Evolutionary conservation across 2,329 filamentous ascomycete genomes (phyloP).

Genomic region (Tolypocladium pustulatum): DNA sequence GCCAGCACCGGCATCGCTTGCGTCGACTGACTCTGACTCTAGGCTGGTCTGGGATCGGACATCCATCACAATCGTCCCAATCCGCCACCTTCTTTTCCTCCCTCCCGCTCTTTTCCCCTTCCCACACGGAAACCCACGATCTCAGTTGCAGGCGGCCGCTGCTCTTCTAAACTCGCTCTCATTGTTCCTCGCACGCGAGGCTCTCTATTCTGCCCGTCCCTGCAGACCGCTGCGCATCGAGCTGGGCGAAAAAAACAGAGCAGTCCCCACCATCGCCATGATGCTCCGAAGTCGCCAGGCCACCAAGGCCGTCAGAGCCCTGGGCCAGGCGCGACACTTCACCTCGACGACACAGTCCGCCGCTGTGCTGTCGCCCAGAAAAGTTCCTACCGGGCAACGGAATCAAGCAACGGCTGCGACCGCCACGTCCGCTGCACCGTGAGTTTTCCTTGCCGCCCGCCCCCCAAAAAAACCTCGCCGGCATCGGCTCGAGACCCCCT

Average conservation of each 20-base stretch:
- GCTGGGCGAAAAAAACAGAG: not conserved
- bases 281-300: constrained; percentile 42
- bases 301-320: constrained; percentile 33
- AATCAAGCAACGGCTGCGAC: constrained; percentile 38
- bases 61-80: not conserved
- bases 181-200: not conserved
- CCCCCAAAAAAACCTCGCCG: constrained; percentile 2
- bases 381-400: constrained; percentile 29
- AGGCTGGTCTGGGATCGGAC: not conserved
- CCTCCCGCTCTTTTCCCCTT: not conserved
- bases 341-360: constrained; percentile 27
- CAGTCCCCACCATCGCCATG: constrained; percentile 9
- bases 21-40: not conserved
- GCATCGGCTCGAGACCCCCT: constrained; percentile 4
- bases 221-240: not conserved
- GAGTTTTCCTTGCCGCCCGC: constrained; percentile 22
- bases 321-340: constrained; percentile 29
- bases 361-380: constrained; percentile 26
- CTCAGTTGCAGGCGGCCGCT: not conserved
- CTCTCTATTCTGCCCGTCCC: not conserved
- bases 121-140: not conserved
- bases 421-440: constrained; percentile 37
- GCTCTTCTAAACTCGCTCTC: not conserved
- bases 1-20: not conserved
- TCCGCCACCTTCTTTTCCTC: not conserved